A percentile compares a stretch with the other conserved stretches of the same genome.
phyloP scores from a whole-genome alignment of 805 yeast genomes.

The Wickerhamomyces canadensis region DNA sequence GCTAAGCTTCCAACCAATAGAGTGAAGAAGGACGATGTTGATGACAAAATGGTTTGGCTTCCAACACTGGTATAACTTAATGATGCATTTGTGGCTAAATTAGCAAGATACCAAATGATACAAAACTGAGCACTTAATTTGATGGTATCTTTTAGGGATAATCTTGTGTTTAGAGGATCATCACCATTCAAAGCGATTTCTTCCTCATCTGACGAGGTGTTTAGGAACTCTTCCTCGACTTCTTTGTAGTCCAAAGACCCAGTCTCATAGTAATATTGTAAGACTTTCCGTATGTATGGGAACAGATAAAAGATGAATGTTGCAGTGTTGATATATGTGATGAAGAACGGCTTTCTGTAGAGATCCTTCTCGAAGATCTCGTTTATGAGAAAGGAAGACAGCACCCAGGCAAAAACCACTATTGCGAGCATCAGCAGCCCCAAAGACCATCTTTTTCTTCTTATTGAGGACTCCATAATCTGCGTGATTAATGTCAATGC shows the following conservation, averaged over 20 bases:
- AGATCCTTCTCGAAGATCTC: slow-evolving; percentile 61
- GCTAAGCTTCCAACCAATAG: slow-evolving; percentile 71
- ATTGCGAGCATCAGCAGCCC: slow-evolving; percentile 70
- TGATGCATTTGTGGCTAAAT: slow-evolving; percentile 83
- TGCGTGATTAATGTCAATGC: too few species aligned
- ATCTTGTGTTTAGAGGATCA: slow-evolving; percentile 17
- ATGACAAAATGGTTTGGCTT: slow-evolving; percentile 86
- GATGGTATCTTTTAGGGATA: slow-evolving; percentile 59
- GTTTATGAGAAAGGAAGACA: slow-evolving; percentile 81
- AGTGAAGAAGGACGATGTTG: slow-evolving; percentile 93
- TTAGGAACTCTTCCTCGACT: slow-evolving; percentile 17
- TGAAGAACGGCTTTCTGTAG: slow-evolving; percentile 85
- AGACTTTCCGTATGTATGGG: slow-evolving; percentile 39
- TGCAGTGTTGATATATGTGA: slow-evolving; percentile 88
- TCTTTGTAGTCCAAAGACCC: slow-evolving; percentile 23
- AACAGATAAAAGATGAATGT: slow-evolving; percentile 74
- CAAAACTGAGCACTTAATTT: slow-evolving; percentile 76
- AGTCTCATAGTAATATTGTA: slow-evolving; percentile 23
- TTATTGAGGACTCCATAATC: slow-evolving; percentile 5
- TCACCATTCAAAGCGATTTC: slow-evolving; percentile 21
- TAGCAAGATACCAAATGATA: slow-evolving; percentile 85
- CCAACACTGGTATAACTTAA: slow-evolving; percentile 88
- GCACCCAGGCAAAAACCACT: slow-evolving; percentile 87
- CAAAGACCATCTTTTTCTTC: slow-evolving; percentile 51
- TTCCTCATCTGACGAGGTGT: slow-evolving; percentile 20